A percentile compares a stretch with the other conserved stretches of the same genome.
Conservation (phyloP, 441 rosid species). For the Syzygium syzygioides region DNA sequence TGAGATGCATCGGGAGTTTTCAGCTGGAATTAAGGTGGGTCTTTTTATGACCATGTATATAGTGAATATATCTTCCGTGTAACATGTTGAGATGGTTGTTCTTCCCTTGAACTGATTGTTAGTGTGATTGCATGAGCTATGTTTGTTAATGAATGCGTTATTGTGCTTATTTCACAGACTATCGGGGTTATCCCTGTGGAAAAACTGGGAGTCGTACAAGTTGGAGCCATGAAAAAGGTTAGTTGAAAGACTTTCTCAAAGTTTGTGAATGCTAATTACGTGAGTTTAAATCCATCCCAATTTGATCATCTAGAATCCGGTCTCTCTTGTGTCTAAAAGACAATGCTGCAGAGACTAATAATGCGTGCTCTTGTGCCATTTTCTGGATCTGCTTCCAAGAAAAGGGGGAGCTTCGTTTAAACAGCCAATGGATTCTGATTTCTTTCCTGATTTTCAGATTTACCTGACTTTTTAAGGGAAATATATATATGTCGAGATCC, state of each 20-base stretch:
- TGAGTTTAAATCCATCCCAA: not conserved
- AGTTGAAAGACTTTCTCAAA: conserved; percentile 4
- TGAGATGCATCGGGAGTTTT: conserved; percentile 31
- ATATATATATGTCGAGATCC: not conserved
- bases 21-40: conserved; percentile 53
- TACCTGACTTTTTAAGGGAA: not conserved
- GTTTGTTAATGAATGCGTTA: conserved; percentile 5
- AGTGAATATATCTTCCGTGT: not conserved
- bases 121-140: not conserved
- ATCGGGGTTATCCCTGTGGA: conserved; percentile 57
- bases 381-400: not conserved
- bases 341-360: not conserved
- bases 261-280: not conserved
- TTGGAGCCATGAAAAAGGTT: conserved; percentile 82
- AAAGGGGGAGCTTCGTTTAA: not conserved
- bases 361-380: not conserved
- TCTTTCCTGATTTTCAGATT: not conserved
- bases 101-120: not conserved
- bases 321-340: not conserved
- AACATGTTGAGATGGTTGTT: not conserved
- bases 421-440: not conserved
- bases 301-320: not conserved
- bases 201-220: conserved; percentile 60
- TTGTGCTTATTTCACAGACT: conserved; percentile 44
- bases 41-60: not conserved